Evolutionary conservation across 139 green algal genomes (phyloP).

Genomic region (Chlamydomonas schloesseri): DNA sequence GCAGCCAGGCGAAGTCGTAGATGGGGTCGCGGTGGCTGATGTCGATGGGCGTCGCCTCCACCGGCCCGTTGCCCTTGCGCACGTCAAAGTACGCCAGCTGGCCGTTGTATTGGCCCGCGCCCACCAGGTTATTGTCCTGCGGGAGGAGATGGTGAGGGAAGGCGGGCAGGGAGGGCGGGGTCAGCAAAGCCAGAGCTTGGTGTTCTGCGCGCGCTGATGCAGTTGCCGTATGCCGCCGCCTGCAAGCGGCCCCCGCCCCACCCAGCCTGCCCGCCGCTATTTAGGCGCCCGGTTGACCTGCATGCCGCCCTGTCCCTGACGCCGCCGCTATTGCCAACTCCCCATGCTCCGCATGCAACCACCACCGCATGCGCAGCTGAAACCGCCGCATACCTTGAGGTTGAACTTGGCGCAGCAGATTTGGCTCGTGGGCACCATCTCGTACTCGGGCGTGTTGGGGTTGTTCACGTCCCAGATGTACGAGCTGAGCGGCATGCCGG

Average conservation of each 20-base stretch:
- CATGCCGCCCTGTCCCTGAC: too few relatives aligned
- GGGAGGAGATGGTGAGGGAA: not conserved
- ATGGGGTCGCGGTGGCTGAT: constrained; percentile 80
- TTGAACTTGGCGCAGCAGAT: constrained; percentile 90
- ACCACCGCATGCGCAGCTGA: too few relatives aligned
- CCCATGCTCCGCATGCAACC: too few relatives aligned
- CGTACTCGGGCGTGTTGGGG: constrained; percentile 86
- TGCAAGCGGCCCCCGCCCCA: too few relatives aligned
- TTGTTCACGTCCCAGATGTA: constrained; percentile 95
- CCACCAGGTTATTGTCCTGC: constrained; percentile 82
- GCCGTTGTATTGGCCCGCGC: constrained; percentile 91
- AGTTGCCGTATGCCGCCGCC: too few relatives aligned
- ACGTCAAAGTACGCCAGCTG: constrained; percentile 91
- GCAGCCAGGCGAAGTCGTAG: constrained; percentile 92
- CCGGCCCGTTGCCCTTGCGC: constrained; percentile 78
- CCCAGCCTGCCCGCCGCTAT: too few relatives aligned
- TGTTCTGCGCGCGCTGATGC: too few relatives aligned
- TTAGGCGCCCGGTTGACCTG: too few relatives aligned
- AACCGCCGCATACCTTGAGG: constrained; percentile 50
- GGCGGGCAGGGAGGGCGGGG: not conserved
- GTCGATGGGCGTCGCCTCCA: constrained; percentile 85
- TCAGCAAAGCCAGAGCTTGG: too few relatives aligned
- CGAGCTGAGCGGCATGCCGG: constrained; percentile 72
- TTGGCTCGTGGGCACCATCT: constrained; percentile 81
- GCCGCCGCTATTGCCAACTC: too few relatives aligned